Base-by-base conservation (phyloP, 805 yeast species). In the Hanseniaspora lachancei region DNA sequence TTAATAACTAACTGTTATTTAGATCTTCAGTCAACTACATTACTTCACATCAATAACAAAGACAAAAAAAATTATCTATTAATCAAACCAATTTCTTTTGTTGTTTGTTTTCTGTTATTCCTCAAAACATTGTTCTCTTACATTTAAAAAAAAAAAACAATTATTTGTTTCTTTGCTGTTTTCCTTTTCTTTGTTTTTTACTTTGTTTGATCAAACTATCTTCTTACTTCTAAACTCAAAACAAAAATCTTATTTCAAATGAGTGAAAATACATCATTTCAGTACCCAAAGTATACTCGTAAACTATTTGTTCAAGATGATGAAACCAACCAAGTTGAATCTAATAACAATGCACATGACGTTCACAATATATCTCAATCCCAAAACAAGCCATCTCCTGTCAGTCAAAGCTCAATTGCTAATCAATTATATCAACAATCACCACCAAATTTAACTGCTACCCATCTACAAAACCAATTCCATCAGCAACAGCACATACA, bases 221-320 rank as follows among this genome's bases (percentile, higher is more conserved):
- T 39, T 39, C 23, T 8, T 20, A 6, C 42, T 4, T 32, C 15
- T 32, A 32, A 32, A 32, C 35, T 10, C 48, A 44, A 44, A 20
- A 24, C 34, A 2, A 20, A 20, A 18, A 15, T 39, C 21, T 18
- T 40, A 40, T 23, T 5, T 21, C 16, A 40, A 32, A 49, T 29
- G 46, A 43, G 20, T 24, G 27, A 44, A 18, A 42, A 46, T 9
- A 29, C 47, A 15, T 46, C 34, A 16, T 53, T 53, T 32, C 49
- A 53, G 34, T 53, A 53, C 20, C 56, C 56, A 5, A 53, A 53
- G 27, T 53, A 53, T 18, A 53, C 56, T 29, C 56, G 56, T 53
- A 53, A 53, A 27, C 20, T 53, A 21, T 53, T 53, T 39, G 48
- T 53, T 38, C 50, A 34, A 21, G 50, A 53, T 39, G 56, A 53